Base-by-base conservation (phyloP, 176 grass and related monocot species). In the Bolboschoenus planiculmis region DNA sequence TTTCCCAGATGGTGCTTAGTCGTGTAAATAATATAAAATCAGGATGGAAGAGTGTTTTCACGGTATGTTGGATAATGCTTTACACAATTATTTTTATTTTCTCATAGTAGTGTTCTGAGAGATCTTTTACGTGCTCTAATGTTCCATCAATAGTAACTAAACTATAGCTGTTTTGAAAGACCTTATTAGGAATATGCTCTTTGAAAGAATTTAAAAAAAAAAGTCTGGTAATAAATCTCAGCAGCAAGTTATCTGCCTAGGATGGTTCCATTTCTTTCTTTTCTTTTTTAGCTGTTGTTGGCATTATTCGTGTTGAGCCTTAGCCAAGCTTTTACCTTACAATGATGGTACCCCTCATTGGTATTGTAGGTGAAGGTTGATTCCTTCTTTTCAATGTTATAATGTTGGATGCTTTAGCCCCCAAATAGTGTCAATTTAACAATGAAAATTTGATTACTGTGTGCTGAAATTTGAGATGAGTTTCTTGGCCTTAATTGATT, bases 1-100 rank as follows among this genome's bases (percentile, higher is more conserved):
- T 98, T 57, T 98, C 96, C 67, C 96, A 98, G 64, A 98, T 98
- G 96, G 92, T 98, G 57, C 87, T 98, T 65, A 91, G 92, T 84
- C 90, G 90, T 23, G 92, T 98, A 56, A 95, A 91, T 86, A 91
- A 98, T 57, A 93, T 98, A 81, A 98, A 95, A 70, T 98, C 96
- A 64, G 96, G 96, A 18, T 95, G 96, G 96, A 98, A 93, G 74
- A 85, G 96, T 87, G 96, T 98, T 81, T 98, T 98, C 71, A 88
- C 59, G 89, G 96, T 98, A 93, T 87, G 79, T 5, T 8, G 36
- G 29, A 46, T 56, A 50, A 76, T 51, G 24, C 44, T 76, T 76
- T 42, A 30, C 11, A 5, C 68, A 42, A 46, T 73, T 71, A 21
- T 70, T 47, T 6, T 47, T 74, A 2, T 47, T 76, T 77, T 18